Conservation (phyloP, 345 rosid species). For the Gossypioides kirkii region DNA sequence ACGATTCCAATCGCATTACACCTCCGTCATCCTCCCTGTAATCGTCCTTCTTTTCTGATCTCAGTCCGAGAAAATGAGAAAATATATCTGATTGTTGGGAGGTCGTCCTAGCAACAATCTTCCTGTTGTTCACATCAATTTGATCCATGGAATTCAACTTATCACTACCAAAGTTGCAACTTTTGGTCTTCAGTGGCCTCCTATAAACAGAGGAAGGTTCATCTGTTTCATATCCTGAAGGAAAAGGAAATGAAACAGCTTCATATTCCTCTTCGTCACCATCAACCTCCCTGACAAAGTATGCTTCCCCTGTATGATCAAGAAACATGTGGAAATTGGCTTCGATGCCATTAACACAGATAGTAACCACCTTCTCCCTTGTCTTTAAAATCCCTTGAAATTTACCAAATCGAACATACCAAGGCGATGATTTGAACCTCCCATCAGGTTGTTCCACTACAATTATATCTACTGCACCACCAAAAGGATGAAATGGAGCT, state of each 20-base stretch:
- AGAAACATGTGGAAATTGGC: conserved; percentile 74
- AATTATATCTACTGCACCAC: conserved; percentile 95
- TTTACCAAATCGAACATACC: conserved; percentile 92
- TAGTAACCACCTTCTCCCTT: conserved; percentile 51
- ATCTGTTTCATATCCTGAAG: conserved; percentile 56
- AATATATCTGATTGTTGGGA: conserved; percentile 49
- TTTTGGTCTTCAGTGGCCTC: conserved; percentile 45
- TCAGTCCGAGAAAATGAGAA: conserved; percentile 62
- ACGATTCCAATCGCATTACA: conserved; percentile 38
- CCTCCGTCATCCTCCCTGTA: conserved; percentile 27
- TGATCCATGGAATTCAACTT: conserved; percentile 16
- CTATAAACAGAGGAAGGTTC: conserved; percentile 26
- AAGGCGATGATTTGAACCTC: conserved; percentile 87
- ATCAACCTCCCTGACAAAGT: conserved; percentile 58
- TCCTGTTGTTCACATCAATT: conserved; percentile 30
- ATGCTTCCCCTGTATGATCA: conserved; percentile 86
- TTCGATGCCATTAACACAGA: conserved; percentile 63
- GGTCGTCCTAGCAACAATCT: conserved; percentile 37
- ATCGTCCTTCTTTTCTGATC: conserved; percentile 35
- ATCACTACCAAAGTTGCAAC: conserved; percentile 39
- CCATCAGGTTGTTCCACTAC: conserved; percentile 96
- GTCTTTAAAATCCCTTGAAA: conserved; percentile 93
- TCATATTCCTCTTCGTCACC: conserved; percentile 49
- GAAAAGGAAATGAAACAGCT: conserved; percentile 34
- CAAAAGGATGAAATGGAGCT: conserved; percentile 91